These are phyloP conservation scores for Saccharomycopsis phalli DNA, from an alignment of 1,139 yeast genomes.

Conservation along the genomic window DNA sequence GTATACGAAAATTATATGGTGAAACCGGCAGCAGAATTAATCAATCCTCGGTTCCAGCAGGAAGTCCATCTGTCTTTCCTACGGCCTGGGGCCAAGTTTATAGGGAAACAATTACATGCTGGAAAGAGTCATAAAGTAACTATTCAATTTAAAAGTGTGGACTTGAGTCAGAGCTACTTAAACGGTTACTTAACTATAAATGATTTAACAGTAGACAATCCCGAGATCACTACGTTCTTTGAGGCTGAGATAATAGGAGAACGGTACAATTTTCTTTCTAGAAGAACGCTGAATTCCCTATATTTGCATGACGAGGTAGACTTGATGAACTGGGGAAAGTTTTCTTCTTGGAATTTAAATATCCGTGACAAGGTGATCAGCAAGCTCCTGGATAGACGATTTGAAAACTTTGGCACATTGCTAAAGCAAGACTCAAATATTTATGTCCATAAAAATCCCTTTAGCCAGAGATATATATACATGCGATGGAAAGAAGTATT, in stretches of 20 bases:
- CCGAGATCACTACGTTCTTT: constrained; percentile 78
- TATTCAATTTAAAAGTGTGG: constrained; percentile 66
- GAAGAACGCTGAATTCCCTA: constrained; percentile 39
- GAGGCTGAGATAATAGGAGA: constrained; percentile 78
- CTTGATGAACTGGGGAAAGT: constrained; percentile 78
- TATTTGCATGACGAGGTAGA: constrained; percentile 61
- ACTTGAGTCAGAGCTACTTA: constrained; percentile 48
- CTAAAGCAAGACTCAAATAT: constrained; percentile 27
- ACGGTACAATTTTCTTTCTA: constrained; percentile 40
- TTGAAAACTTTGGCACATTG: constrained; percentile 26
- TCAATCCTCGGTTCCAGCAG: no score
- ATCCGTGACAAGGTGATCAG: constrained; percentile 26
- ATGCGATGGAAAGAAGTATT: constrained; percentile 96
- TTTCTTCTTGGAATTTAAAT: constrained; percentile 48
- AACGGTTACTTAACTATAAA: constrained; percentile 76
- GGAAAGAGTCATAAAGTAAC: constrained; percentile 55
- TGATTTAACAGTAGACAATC: constrained; percentile 69
- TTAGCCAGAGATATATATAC: constrained; percentile 46
- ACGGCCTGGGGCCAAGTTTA: constrained; percentile 54
- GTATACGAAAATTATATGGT: no score
- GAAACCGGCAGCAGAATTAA: no score
- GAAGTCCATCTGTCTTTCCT: constrained; percentile 26
- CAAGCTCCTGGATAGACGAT: constrained; percentile 25
- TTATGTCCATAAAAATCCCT: constrained; percentile 24
- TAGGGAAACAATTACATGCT: constrained; percentile 73